A percentile compares a stretch with the other conserved stretches of the same genome.
Evolutionary conservation across 2,329 filamentous ascomycete species (phyloP).

Genomic region (Tolypocladium capitatum): DNA sequence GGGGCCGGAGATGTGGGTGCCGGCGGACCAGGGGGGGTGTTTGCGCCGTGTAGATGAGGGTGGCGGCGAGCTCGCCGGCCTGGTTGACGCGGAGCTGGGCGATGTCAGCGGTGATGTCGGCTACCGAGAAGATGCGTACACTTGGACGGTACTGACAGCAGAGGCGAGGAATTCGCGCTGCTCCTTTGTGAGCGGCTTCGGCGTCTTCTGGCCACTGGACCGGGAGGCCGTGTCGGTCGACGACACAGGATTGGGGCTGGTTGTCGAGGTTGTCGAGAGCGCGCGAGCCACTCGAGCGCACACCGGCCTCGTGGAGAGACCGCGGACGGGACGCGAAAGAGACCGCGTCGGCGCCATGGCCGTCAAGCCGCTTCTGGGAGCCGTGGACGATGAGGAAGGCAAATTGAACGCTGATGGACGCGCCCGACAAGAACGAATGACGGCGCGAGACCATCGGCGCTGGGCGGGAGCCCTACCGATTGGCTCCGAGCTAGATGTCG

Average conservation of each 20-base stretch:
- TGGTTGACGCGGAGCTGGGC: constrained; percentile 81
- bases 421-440: background rate
- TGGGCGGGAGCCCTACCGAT: background rate
- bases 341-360: constrained; percentile 9
- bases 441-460: background rate
- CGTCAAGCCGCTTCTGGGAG: background rate
- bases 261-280: constrained; percentile 6
- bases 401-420: background rate
- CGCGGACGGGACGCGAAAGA: constrained; percentile 5
- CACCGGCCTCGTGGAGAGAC: background rate
- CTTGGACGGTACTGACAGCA: constrained; percentile 37
- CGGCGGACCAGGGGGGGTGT: constrained; percentile 65
- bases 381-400: background rate
- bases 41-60: constrained; percentile 84
- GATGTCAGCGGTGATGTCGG: constrained; percentile 3
- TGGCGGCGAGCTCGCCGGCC: constrained; percentile 91
- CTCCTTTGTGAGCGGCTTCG: constrained; percentile 50
- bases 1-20: constrained; percentile 73
- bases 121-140: background rate
- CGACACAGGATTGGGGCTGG: constrained; percentile 1
- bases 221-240: constrained; percentile 7
- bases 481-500: background rate
- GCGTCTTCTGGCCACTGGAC: constrained; percentile 21
- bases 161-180: constrained; percentile 66
- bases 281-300: constrained; percentile 2